Evolutionary conservation across 805 yeast species (phyloP).

Genomic region (Kregervanrija pseudodelftensis): DNA sequence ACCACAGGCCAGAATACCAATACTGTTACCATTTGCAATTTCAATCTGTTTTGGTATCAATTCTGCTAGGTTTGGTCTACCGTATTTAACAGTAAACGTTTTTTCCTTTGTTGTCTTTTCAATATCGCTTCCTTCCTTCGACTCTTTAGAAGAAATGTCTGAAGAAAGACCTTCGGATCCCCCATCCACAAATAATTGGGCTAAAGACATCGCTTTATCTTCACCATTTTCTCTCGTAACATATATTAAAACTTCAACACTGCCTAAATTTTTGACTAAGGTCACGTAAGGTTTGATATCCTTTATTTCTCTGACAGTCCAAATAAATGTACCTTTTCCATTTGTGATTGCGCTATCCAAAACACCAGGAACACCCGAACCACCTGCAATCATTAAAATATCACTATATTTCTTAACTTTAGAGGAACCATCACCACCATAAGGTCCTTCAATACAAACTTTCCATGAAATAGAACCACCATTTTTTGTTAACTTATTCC

Average conservation of each 20-base stretch:
- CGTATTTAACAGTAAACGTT: slow-evolving; percentile 30
- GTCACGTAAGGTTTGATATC: slow-evolving; percentile 37
- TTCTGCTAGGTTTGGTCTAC: slow-evolving; percentile 32
- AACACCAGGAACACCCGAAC: slow-evolving; percentile 60
- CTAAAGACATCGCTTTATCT: background rate
- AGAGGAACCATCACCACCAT: slow-evolving; percentile 39
- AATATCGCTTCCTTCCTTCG: slow-evolving; percentile 7
- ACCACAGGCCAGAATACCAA: slow-evolving; percentile 40
- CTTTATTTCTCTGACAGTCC: slow-evolving; percentile 49
- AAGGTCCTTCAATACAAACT: slow-evolving; percentile 59
- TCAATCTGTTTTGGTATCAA: slow-evolving; percentile 29
- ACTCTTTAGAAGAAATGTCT: slow-evolving; percentile 1
- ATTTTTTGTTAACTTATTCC: slow-evolving; percentile 19
- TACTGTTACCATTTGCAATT: slow-evolving; percentile 28
- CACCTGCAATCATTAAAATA: slow-evolving; percentile 57
- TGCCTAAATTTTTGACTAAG: slow-evolving; percentile 20
- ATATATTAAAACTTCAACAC: slow-evolving; percentile 27
- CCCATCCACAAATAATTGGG: background rate
- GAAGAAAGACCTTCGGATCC: background rate
- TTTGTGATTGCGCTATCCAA: slow-evolving; percentile 29
- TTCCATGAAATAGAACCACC: slow-evolving; percentile 11
- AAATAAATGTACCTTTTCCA: slow-evolving; percentile 39
- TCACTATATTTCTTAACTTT: slow-evolving; percentile 43
- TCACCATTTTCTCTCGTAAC: slow-evolving; percentile 28
- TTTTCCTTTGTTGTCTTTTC: background rate